Base-by-base conservation (phyloP, 2,329 filamentous ascomycete species). In the Colletotrichum lindemuthianum region DNA sequence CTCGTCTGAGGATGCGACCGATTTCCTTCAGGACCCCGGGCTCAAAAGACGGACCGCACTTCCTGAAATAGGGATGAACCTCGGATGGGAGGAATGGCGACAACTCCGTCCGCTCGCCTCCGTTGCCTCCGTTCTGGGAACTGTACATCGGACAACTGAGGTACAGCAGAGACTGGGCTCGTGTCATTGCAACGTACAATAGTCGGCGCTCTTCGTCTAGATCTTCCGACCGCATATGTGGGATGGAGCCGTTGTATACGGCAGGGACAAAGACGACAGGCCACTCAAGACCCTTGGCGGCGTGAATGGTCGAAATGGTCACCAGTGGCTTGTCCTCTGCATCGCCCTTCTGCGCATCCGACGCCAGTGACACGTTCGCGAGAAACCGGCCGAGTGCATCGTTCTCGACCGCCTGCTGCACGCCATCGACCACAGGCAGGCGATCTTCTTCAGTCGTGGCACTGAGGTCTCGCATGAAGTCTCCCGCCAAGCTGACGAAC, bases 241-340 rank as follows among this genome's bases (percentile, higher is more conserved):
- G 95, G 64, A 98, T 96, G 2, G 91, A 95, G 1, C 95, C 96
- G 50, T 93, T 88, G 73, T 97, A 97, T 33, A 93, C 90, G 1
- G 92, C 92, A 6, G 96, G 94, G 13, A 98, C 89, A 75, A 98
- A 98, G 1, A 98, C 93, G 2, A 97, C 85, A 0, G 95, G 95
- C 96, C 96, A 99, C 75, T 99, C 95, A 1, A 99, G 83, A 3
- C 95, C 95, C 76, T 99, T 99, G 3, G 95, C 93, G 0, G 94
- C 93, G 74, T 99, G 95, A 10, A 99, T 97, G 0, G 95, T 99
- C 6, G 93, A 97, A 32, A 99, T 92, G 0, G 94, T 97, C 16
- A 98, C 87, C 70, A 92, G 83, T 2, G 86, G 81, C 56, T 86
- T 83, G 24, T 83, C 81, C 2, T 84, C 82, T 3, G 86, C 82